These are phyloP conservation scores for Calycina herbarum DNA, from an alignment of 2,329 filamentous ascomycete genomes.

Conservation along the genomic window DNA sequence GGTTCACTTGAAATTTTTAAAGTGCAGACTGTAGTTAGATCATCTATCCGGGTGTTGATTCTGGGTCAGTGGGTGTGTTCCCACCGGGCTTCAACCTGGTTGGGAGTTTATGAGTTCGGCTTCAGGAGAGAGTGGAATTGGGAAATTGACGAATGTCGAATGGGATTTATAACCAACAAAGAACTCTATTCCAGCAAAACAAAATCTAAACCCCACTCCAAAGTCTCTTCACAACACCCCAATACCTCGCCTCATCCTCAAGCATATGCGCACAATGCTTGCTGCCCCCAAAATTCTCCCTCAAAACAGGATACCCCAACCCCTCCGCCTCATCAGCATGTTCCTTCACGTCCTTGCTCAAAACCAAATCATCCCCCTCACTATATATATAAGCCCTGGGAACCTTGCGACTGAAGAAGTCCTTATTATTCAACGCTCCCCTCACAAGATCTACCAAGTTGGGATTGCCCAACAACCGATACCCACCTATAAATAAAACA, in stretches of 20 bases:
- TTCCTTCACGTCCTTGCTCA: slow-evolving; percentile 29
- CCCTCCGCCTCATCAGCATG: slow-evolving; percentile 31
- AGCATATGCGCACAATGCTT: slow-evolving; percentile 30
- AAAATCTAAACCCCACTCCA: slow-evolving; percentile 21
- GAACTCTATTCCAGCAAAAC: background rate
- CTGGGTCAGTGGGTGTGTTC: no score
- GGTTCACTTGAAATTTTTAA: no score
- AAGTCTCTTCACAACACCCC: slow-evolving; percentile 27
- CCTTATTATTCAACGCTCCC: slow-evolving; percentile 26
- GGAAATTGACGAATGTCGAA: no score
- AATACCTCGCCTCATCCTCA: slow-evolving; percentile 28
- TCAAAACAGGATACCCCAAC: slow-evolving; percentile 23
- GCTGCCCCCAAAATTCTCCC: slow-evolving; percentile 28
- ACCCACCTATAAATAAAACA: slow-evolving; percentile 14
- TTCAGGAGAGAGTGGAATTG: no score
- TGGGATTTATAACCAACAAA: no score
- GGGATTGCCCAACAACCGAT: slow-evolving; percentile 16
- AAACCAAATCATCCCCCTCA: slow-evolving; percentile 30
- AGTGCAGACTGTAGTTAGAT: no score
- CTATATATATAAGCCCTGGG: slow-evolving; percentile 34
- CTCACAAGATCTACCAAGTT: slow-evolving; percentile 22
- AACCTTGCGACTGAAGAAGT: slow-evolving; percentile 21
- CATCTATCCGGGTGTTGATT: no score
- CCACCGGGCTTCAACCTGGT: no score
- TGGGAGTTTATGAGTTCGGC: no score